Conservation (phyloP, 116 monocot species). For the Dioscorea cayenensis region DNA sequence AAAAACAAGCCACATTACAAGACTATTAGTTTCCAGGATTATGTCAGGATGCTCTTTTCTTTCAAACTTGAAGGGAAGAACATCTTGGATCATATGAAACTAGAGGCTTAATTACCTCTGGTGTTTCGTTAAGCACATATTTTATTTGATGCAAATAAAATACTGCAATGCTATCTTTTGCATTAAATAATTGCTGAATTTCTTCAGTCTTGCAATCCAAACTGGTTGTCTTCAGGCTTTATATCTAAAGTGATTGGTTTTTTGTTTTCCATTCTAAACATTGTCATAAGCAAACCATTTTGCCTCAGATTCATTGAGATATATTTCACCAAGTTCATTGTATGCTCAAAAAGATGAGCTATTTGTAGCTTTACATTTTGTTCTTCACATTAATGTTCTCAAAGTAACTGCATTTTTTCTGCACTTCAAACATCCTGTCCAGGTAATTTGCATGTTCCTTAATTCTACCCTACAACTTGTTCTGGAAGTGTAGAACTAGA, state of each 20-base stretch:
- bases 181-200: no score
- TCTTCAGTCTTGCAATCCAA: no score
- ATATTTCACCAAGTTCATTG: neutral
- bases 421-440: neutral
- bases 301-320: no score
- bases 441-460: neutral
- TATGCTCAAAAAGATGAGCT: neutral
- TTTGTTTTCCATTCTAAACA: no score
- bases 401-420: neutral
- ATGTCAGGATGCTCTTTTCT: neutral
- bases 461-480: neutral
- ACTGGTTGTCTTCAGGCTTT: no score
- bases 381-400: neutral
- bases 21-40: conserved; percentile 6
- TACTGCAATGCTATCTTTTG: no score
- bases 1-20: conserved; percentile 10
- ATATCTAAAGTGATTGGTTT: no score
- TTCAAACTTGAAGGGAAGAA: conserved; percentile 27
- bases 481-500: neutral
- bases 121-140: neutral
- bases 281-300: no score
- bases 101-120: neutral
- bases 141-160: no score
- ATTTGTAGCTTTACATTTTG: neutral
- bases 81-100: conserved; percentile 13